Percentiles rank a stretch among this genome's conserved stretches.
These are phyloP conservation scores for Saitozyma podzolica DNA, from an alignment of 768 basidiomycete genomes.

Conservation along the genomic window DNA sequence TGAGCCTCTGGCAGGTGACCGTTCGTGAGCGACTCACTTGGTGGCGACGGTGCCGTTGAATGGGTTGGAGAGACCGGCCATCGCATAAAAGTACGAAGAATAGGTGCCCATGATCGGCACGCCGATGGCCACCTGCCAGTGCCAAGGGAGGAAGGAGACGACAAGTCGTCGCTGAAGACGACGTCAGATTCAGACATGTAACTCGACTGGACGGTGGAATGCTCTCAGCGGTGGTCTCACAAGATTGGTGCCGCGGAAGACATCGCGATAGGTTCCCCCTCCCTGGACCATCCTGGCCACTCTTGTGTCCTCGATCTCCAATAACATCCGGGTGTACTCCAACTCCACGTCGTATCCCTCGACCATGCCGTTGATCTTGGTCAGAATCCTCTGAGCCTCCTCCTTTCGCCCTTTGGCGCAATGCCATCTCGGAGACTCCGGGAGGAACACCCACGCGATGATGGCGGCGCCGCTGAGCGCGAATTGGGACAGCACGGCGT, in stretches of 20 bases:
- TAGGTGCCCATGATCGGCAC: conserved; percentile 10
- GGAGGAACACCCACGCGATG: neutral
- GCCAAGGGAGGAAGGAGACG: neutral
- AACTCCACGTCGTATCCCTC: conserved; percentile 18
- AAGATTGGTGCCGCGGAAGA: conserved; percentile 19
- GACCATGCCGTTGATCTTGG: conserved; percentile 12
- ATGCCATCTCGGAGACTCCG: conserved; percentile 10
- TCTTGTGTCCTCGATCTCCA: conserved; percentile 10
- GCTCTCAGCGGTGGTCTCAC: conserved; percentile 1
- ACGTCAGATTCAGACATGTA: conserved; percentile 4
- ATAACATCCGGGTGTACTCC: conserved; percentile 14
- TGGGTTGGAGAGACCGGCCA: conserved; percentile 21
- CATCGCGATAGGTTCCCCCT: conserved; percentile 5
- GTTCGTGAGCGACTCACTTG: conserved; percentile 8
- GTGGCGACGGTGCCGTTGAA: conserved; percentile 14
- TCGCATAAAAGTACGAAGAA: conserved; percentile 23
- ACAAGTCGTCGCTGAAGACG: neutral
- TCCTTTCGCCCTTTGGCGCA: conserved; percentile 6
- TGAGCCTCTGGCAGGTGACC: conserved; percentile 14
- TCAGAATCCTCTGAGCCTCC: conserved; percentile 1
- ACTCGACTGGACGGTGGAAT: conserved; percentile 9
- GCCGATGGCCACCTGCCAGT: conserved; percentile 1
- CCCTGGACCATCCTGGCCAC: neutral
- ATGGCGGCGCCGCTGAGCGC: neutral
- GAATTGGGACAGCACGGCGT: no score